A percentile compares a stretch with the other conserved stretches of the same genome.
Conservation (phyloP, 2,329 filamentous ascomycete species). For the Fusarium avenaceum region DNA sequence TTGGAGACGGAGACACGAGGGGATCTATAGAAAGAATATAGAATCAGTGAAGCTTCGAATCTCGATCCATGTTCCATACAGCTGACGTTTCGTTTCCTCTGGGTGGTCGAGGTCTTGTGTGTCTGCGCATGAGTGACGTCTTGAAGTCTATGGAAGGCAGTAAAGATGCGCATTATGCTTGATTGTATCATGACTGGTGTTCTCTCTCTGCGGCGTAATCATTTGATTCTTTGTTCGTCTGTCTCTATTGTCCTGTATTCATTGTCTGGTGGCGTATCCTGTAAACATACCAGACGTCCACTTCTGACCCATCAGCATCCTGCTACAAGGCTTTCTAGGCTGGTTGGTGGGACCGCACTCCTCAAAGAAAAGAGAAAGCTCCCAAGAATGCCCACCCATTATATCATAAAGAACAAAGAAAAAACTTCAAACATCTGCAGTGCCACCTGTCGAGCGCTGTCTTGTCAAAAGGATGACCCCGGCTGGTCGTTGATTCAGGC, state of each 20-base stretch:
- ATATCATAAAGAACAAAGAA: neutral
- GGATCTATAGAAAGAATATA: conserved; percentile 23
- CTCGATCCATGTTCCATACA: conserved; percentile 16
- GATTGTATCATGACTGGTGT: neutral
- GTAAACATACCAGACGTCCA: neutral
- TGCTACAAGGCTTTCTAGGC: conserved; percentile 27
- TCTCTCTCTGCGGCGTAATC: neutral
- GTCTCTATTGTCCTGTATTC: neutral
- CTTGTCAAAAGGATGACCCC: conserved; percentile 41
- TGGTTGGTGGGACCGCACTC: conserved; percentile 37
- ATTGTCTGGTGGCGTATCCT: conserved; percentile 12
- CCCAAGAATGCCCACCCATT: neutral
- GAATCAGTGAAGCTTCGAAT: conserved; percentile 14
- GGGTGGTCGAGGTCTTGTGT: conserved; percentile 5
- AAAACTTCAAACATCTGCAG: conserved; percentile 33
- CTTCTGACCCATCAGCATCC: conserved; percentile 20
- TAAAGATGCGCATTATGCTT: neutral
- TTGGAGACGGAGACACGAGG: conserved; percentile 1
- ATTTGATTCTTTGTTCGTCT: neutral
- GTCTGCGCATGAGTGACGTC: neutral
- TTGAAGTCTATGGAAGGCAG: conserved; percentile 16
- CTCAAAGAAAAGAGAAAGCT: conserved; percentile 4
- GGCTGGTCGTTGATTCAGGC: conserved; percentile 28
- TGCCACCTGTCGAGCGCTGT: conserved; percentile 46
- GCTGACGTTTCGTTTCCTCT: neutral